Conservation (phyloP, 257 asterid genomes). For the Capsicum pubescens region DNA sequence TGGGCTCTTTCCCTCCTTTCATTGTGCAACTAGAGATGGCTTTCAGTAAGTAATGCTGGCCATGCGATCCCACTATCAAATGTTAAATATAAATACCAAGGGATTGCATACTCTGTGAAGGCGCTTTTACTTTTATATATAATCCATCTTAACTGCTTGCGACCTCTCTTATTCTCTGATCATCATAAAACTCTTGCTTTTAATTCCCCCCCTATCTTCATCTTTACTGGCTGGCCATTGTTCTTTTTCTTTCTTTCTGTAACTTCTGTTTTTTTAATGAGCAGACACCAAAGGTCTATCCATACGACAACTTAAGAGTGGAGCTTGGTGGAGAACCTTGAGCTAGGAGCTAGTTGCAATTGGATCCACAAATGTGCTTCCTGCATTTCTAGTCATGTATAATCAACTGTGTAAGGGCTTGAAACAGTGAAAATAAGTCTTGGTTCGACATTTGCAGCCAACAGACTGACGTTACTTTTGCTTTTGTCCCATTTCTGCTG, state of each 20-base stretch:
- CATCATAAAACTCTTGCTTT: neutral
- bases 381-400: neutral
- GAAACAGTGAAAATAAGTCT: slow-evolving; percentile 32
- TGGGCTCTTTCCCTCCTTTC: neutral
- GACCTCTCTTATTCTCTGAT: neutral
- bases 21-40: slow-evolving; percentile 4
- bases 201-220: neutral
- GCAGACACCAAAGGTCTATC: slow-evolving; percentile 75
- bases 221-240: neutral
- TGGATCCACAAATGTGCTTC: slow-evolving; percentile 14
- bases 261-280: neutral
- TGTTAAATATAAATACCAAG: neutral
- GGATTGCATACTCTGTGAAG: neutral
- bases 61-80: neutral
- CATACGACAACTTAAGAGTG: slow-evolving; percentile 76
- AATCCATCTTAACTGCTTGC: neutral
- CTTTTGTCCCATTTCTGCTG: slow-evolving; percentile 15
- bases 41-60: neutral
- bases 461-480: slow-evolving; percentile 22
- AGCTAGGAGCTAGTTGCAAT: neutral
- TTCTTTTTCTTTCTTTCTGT: neutral
- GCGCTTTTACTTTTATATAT: neutral
- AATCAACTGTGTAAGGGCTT: neutral
- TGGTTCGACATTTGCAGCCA: slow-evolving; percentile 32
- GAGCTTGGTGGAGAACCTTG: slow-evolving; percentile 93